These are phyloP conservation scores for Tulasnella sp. DNA, from an alignment of 768 basidiomycete species.

Conservation along the genomic window DNA sequence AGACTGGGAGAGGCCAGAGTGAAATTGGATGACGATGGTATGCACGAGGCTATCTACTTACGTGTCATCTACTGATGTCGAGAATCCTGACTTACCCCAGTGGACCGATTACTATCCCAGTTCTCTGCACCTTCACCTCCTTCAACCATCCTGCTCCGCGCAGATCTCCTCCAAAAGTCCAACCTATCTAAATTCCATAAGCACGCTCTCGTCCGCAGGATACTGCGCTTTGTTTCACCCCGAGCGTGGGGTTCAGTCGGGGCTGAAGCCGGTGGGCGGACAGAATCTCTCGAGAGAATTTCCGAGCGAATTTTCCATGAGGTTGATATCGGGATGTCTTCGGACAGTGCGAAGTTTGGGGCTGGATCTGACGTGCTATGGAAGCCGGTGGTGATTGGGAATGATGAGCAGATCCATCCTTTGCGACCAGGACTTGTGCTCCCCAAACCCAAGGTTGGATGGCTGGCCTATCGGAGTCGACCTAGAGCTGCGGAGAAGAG, in stretches of 20 bases:
- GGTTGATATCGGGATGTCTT: slow-evolving; percentile 24
- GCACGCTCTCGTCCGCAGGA: slow-evolving; percentile 31
- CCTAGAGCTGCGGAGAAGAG: background rate
- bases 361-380: slow-evolving; percentile 59
- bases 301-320: slow-evolving; percentile 42
- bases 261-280: slow-evolving; percentile 53
- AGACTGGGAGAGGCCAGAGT: background rate
- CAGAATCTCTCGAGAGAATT: slow-evolving; percentile 42
- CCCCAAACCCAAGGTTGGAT: background rate
- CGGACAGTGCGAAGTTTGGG: slow-evolving; percentile 35
- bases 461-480: background rate
- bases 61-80: background rate
- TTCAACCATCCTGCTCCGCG: slow-evolving; percentile 31
- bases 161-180: slow-evolving; percentile 2
- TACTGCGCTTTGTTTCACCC: slow-evolving; percentile 64
- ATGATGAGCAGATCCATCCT: slow-evolving; percentile 12
- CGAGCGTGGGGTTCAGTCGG: slow-evolving; percentile 66
- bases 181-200: slow-evolving; percentile 23
- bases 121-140: slow-evolving; percentile 34
- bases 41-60: background rate
- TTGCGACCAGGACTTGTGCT: background rate
- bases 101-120: background rate
- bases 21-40: slow-evolving; percentile 1
- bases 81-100: background rate
- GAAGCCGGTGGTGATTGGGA: slow-evolving; percentile 36